These are phyloP conservation scores for Neurospora sublineolata DNA, from an alignment of 495 filamentous ascomycete genomes.

Conservation along the genomic window DNA sequence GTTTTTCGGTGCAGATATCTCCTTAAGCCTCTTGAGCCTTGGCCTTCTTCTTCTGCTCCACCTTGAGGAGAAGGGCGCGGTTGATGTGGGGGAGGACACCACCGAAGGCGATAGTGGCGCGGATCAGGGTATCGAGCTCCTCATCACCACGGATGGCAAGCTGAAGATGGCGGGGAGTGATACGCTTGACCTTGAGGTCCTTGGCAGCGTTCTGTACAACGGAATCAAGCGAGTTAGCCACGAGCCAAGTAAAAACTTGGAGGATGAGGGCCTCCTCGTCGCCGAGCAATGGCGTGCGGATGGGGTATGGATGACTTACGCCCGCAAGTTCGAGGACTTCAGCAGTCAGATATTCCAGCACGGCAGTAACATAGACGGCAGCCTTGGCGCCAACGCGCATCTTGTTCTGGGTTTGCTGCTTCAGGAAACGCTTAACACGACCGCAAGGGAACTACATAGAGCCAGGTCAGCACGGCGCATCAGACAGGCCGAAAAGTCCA, in stretches of 20 bases:
- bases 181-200: constrained; percentile 99
- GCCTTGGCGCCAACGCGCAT: constrained; percentile 99
- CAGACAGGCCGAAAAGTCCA: not conserved
- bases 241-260: not conserved
- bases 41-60: constrained; percentile 98
- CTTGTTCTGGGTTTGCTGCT: constrained; percentile 98
- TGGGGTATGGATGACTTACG: constrained; percentile 32
- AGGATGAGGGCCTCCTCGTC: not conserved
- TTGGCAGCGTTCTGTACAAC: constrained; percentile 74
- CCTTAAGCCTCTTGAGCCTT: constrained; percentile 50
- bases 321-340: constrained; percentile 97
- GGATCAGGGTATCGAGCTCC: constrained; percentile 93
- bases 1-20: not conserved
- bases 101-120: constrained; percentile 95
- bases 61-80: constrained; percentile 90
- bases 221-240: not conserved
- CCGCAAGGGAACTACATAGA: constrained; percentile 82
- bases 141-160: constrained; percentile 98
- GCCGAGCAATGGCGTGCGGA: not conserved
- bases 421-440: constrained; percentile 98
- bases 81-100: constrained; percentile 99
- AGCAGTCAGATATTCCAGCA: constrained; percentile 94
- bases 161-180: constrained; percentile 95
- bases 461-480: constrained; percentile 21
- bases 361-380: constrained; percentile 94